Conservation (phyloP, 1,284 basidiomycete species). For the Prillingera fragicola region DNA sequence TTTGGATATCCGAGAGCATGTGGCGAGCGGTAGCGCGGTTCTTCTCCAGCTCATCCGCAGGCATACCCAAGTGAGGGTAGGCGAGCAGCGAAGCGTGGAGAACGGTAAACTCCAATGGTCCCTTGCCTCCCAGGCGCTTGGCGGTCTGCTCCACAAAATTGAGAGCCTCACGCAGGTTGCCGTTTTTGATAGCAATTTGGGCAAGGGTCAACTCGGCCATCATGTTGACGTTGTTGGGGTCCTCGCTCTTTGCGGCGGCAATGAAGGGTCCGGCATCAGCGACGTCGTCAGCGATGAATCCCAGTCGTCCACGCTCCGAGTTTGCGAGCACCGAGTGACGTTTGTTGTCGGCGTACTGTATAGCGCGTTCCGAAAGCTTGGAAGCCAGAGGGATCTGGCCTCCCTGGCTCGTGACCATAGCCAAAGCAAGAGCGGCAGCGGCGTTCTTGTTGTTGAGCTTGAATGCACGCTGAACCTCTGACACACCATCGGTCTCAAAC, state of each 20-base stretch:
- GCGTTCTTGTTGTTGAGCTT: slow-evolving; percentile 40
- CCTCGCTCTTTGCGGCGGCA: slow-evolving; percentile 64
- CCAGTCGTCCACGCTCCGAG: slow-evolving; percentile 68
- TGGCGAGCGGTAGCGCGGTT: slow-evolving; percentile 71
- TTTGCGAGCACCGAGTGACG: slow-evolving; percentile 72
- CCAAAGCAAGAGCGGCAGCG: slow-evolving; percentile 33
- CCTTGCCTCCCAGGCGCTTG: slow-evolving; percentile 40
- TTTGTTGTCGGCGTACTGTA: slow-evolving; percentile 84
- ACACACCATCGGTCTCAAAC: slow-evolving; percentile 32
- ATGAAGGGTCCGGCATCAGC: slow-evolving; percentile 67
- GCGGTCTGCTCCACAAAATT: slow-evolving; percentile 76
- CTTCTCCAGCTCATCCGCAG: slow-evolving; percentile 61
- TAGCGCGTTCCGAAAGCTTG: slow-evolving; percentile 84
- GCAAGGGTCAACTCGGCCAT: slow-evolving; percentile 76
- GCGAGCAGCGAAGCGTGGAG: slow-evolving; percentile 81
- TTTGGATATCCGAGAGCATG: slow-evolving; percentile 69
- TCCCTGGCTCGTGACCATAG: slow-evolving; percentile 29
- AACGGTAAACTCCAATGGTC: slow-evolving; percentile 68
- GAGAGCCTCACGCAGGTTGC: slow-evolving; percentile 57
- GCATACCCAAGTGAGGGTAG: slow-evolving; percentile 69
- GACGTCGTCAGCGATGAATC: slow-evolving; percentile 61
- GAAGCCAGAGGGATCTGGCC: slow-evolving; percentile 57
- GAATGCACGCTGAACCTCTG: slow-evolving; percentile 35
- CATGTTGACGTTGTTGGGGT: slow-evolving; percentile 57
- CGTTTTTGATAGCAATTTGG: slow-evolving; percentile 75